phyloP scores from a whole-genome alignment of 345 rosid species.

The Eucalyptus tenuipes region DNA sequence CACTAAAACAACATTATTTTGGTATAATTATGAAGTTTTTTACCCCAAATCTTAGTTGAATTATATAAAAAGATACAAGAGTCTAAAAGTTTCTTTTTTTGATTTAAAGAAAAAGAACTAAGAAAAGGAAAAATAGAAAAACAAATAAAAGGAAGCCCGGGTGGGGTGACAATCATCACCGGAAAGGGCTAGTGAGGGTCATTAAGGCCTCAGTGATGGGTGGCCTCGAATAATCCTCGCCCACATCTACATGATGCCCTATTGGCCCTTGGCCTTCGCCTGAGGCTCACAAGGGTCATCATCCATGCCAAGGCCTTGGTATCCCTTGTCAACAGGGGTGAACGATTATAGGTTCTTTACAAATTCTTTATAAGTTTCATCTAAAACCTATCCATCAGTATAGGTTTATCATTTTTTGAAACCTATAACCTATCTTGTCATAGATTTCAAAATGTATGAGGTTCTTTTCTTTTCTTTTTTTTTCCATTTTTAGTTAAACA shows the following conservation, averaged over 20 bases:
- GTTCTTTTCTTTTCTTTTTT: too few relatives aligned
- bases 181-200: background rate
- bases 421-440: fast-evolving
- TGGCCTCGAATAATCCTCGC: background rate
- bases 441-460: too few relatives aligned
- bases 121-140: background rate
- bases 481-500: too few relatives aligned
- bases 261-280: fast-evolving
- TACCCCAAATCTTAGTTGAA: background rate
- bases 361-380: too few relatives aligned
- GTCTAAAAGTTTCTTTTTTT: background rate
- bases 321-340: background rate
- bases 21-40: background rate
- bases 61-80: background rate
- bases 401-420: too few relatives aligned
- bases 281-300: fast-evolving
- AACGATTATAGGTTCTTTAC: too few relatives aligned
- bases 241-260: background rate
- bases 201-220: fast-evolving
- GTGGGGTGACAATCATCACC: background rate
- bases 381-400: fast-evolving
- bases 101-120: background rate
- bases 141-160: background rate
- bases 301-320: background rate
- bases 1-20: background rate